Conservation (phyloP, 495 filamentous ascomycete genomes). For the Podospora anserina region DNA sequence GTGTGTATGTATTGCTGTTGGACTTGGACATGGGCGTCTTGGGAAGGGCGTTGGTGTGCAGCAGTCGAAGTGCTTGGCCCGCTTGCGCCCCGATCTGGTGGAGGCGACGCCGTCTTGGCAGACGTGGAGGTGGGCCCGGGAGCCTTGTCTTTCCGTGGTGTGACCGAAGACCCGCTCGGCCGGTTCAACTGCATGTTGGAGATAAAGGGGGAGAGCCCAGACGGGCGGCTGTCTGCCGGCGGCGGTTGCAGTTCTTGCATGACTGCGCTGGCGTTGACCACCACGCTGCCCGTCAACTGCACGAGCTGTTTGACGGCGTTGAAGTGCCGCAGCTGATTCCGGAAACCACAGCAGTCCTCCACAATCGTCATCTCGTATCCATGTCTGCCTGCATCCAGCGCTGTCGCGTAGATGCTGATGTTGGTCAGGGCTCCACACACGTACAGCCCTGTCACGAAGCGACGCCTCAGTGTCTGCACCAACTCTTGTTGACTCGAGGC, state of each 20-base stretch:
- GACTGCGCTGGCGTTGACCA: conserved; percentile 57
- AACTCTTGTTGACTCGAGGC: conserved; percentile 50
- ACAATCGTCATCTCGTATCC: conserved; percentile 82
- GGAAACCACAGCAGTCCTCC: conserved; percentile 86
- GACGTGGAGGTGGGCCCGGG: conserved; percentile 4
- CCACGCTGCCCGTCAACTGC: conserved; percentile 69
- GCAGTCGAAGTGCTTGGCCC: background rate
- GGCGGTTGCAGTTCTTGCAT: conserved; percentile 38
- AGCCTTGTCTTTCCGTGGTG: conserved; percentile 1
- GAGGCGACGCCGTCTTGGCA: conserved; percentile 16
- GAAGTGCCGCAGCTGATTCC: conserved; percentile 66
- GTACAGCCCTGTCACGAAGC: conserved; percentile 86
- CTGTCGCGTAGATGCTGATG: conserved; percentile 86
- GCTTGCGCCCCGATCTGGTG: conserved; percentile 1
- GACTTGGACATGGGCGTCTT: conserved; percentile 2
- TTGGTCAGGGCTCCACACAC: conserved; percentile 89
- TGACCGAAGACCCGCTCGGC: conserved; percentile 10
- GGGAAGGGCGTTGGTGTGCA: conserved; percentile 9
- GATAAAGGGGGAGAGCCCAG: conserved; percentile 32
- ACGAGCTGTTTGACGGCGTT: conserved; percentile 73
- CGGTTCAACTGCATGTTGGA: conserved; percentile 27
- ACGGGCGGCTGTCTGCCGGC: conserved; percentile 15
- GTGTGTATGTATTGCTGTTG: background rate
- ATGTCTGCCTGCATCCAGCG: conserved; percentile 81
- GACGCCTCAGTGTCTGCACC: conserved; percentile 64